These are phyloP conservation scores for Malassezia psittaci DNA, from an alignment of 1,284 basidiomycete species.

Conservation along the genomic window DNA sequence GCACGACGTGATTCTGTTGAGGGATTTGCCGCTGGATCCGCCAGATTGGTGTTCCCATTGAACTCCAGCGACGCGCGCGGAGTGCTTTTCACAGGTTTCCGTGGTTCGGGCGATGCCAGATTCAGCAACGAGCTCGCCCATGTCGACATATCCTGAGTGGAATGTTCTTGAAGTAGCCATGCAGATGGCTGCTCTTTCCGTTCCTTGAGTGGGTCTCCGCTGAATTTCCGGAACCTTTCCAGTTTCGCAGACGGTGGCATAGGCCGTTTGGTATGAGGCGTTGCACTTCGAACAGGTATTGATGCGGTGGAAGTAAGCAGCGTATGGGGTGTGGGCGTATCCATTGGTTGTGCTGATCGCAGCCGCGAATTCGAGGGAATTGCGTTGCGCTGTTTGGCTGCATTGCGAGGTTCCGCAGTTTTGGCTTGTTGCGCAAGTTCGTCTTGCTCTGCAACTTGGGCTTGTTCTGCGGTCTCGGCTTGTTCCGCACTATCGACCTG, in stretches of 20 bases:
- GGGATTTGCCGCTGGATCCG: no score
- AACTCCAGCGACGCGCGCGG: neutral
- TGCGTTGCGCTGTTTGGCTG: no score
- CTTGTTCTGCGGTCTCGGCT: no score
- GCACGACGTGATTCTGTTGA: neutral
- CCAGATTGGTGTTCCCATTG: neutral
- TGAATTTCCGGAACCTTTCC: neutral
- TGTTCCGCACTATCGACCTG: no score
- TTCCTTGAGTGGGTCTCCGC: constrained; percentile 3
- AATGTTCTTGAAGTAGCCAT: constrained; percentile 8
- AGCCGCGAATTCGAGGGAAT: no score
- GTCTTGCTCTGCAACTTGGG: no score
- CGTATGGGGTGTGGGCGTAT: neutral
- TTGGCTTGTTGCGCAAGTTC: no score
- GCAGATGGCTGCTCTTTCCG: neutral
- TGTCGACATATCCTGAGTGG: constrained; percentile 13
- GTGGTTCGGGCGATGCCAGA: constrained; percentile 15
- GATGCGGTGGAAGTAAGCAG: neutral
- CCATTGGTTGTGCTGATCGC: no score
- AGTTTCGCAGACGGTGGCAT: neutral
- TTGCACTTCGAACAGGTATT: constrained; percentile 4
- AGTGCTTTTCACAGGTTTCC: neutral
- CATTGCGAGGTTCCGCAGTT: no score
- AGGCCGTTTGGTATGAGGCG: constrained; percentile 7
- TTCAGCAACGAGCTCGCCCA: constrained; percentile 18